Evolutionary conservation across 2,329 filamentous ascomycete genomes (phyloP).

Genomic region (Trichocomaceae sp.): DNA sequence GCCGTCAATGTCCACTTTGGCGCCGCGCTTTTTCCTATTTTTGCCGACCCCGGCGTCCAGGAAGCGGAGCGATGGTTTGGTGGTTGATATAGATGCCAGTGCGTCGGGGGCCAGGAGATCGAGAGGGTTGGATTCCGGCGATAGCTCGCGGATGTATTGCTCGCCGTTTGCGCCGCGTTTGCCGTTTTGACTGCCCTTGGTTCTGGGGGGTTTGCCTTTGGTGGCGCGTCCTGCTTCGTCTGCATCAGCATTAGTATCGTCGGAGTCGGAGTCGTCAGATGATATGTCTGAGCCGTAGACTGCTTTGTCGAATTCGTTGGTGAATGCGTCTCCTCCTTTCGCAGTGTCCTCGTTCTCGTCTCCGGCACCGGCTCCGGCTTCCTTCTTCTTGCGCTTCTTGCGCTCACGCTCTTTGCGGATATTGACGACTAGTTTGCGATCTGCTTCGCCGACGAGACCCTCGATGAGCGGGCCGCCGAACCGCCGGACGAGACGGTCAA

Average conservation of each 20-base stretch:
- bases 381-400: slow-evolving; percentile 80
- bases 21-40: slow-evolving; percentile 35
- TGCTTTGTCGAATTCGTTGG: slow-evolving; percentile 93
- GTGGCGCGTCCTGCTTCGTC: slow-evolving; percentile 28
- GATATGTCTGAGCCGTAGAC: slow-evolving; percentile 71
- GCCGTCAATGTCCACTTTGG: slow-evolving; percentile 39
- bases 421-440: slow-evolving; percentile 84
- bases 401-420: slow-evolving; percentile 94
- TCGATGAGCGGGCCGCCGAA: slow-evolving; percentile 81
- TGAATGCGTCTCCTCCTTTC: slow-evolving; percentile 48
- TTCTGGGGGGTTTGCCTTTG: slow-evolving; percentile 16
- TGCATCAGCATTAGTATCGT: slow-evolving; percentile 53
- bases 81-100: slow-evolving; percentile 87
- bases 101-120: slow-evolving; percentile 86
- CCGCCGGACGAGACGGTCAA: slow-evolving; percentile 86
- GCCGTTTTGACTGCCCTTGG: slow-evolving; percentile 36
- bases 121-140: slow-evolving; percentile 80
- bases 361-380: slow-evolving; percentile 45
- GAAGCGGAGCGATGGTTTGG: slow-evolving; percentile 59
- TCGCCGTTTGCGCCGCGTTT: slow-evolving; percentile 16
- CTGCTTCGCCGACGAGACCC: slow-evolving; percentile 71
- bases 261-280: slow-evolving; percentile 45
- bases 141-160: slow-evolving; percentile 79
- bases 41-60: slow-evolving; percentile 31
- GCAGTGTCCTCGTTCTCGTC: slow-evolving; percentile 50